phyloP scores from a whole-genome alignment of 2,329 filamentous ascomycete species.

The Aureobasidium sp. region DNA sequence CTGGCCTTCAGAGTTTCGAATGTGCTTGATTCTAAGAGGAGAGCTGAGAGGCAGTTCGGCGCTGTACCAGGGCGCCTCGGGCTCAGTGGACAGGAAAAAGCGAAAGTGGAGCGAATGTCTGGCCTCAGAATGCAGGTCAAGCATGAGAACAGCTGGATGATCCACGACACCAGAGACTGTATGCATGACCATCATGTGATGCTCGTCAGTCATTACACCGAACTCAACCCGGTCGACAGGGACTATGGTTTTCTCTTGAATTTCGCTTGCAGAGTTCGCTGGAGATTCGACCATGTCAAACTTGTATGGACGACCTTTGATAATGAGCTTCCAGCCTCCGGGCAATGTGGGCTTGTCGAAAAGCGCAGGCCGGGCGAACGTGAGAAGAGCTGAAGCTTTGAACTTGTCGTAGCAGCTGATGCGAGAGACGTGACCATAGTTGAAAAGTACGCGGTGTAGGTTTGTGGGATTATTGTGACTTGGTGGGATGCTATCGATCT shows the following conservation, averaged over 20 bases:
- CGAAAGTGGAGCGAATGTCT: conserved; percentile 11
- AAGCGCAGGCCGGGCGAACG: background rate
- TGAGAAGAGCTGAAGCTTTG: background rate
- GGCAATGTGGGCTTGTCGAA: background rate
- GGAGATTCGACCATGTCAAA: background rate
- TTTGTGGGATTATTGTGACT: background rate
- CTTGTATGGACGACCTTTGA: background rate
- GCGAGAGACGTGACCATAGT: background rate
- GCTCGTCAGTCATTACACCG: conserved; percentile 48
- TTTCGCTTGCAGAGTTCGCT: background rate
- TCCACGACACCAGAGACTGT: conserved; percentile 22
- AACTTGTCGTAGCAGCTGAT: background rate
- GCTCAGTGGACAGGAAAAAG: conserved; percentile 7
- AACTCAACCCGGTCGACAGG: conserved; percentile 43
- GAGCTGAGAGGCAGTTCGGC: background rate
- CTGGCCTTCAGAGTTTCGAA: background rate
- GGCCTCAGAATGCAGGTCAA: conserved; percentile 1
- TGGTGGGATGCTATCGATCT: background rate
- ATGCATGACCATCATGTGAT: conserved; percentile 52
- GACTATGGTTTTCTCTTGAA: conserved; percentile 16
- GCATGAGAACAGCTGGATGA: conserved; percentile 7
- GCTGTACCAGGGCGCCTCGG: background rate
- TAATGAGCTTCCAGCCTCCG: background rate
- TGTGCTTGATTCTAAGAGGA: background rate
- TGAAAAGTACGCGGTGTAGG: background rate